A percentile compares a stretch with the other conserved stretches of the same genome.
Conservation (phyloP, 192 early-diverging fungal genomes). For the Entomortierella lignicola region DNA sequence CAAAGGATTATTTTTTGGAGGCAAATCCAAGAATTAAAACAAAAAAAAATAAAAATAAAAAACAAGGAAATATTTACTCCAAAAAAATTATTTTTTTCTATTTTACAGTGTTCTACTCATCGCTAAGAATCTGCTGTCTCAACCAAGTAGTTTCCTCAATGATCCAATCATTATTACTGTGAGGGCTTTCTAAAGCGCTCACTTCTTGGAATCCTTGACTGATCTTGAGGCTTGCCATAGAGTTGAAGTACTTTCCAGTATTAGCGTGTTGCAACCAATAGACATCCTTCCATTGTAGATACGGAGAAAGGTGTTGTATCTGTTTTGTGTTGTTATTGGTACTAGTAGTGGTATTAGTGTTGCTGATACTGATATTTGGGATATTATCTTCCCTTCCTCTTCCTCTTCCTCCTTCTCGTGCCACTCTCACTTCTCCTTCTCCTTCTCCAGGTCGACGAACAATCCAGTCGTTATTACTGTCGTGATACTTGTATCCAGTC, state of each 20-base stretch:
- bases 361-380: too few species aligned
- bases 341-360: too few species aligned
- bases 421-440: too few species aligned
- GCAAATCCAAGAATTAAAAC: neutral
- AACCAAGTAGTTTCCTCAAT: constrained; percentile 52
- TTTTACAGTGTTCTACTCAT: constrained; percentile 13
- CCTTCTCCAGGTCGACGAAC: constrained; percentile 7
- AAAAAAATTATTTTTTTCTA: too few species aligned
- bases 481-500: constrained; percentile 25
- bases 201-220: constrained; percentile 48
- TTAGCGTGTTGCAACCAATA: constrained; percentile 36
- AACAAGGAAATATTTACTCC: too few species aligned
- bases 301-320: neutral
- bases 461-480: constrained; percentile 49
- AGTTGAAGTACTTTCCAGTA: constrained; percentile 26
- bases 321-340: neutral
- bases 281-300: constrained; percentile 39
- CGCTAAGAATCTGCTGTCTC: constrained; percentile 39
- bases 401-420: neutral
- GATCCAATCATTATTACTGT: constrained; percentile 46
- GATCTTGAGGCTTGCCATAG: constrained; percentile 28
- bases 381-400: too few species aligned
- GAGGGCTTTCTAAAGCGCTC: constrained; percentile 9
- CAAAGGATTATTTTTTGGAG: too few species aligned
- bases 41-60: neutral